Evolutionary conservation across 2,329 filamentous ascomycete genomes (phyloP).

Genomic region (Pyrenochaeta sp.): DNA sequence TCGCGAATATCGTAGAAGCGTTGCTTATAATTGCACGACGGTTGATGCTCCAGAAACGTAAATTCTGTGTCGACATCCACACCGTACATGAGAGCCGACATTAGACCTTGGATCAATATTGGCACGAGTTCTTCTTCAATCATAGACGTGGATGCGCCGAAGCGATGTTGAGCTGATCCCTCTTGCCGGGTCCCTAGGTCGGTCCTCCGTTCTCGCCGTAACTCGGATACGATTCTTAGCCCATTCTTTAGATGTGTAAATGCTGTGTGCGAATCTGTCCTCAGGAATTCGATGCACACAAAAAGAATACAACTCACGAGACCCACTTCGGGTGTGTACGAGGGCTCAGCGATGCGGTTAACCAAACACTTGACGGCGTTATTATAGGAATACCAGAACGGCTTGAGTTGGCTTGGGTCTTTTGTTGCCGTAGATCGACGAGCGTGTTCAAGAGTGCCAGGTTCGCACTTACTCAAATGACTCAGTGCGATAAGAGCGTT

Average conservation of each 20-base stretch:
- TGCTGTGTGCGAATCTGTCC: conserved; percentile 49
- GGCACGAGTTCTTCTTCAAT: conserved; percentile 22
- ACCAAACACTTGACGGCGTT: conserved; percentile 48
- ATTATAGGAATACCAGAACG: conserved; percentile 50
- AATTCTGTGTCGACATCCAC: conserved; percentile 11
- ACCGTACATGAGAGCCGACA: conserved; percentile 20
- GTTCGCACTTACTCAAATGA: conserved; percentile 35
- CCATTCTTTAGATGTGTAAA: conserved; percentile 54
- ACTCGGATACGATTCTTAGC: conserved; percentile 43
- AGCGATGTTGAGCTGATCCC: not conserved
- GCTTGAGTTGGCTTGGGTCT: conserved; percentile 9
- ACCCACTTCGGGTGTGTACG: conserved; percentile 40
- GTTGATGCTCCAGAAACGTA: conserved; percentile 1
- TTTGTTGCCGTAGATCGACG: not conserved
- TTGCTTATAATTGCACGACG: not conserved
- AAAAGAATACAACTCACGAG: conserved; percentile 55
- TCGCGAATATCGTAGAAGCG: conserved; percentile 12
- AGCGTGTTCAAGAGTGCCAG: conserved; percentile 8
- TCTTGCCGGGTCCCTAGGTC: not conserved
- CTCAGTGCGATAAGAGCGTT: conserved; percentile 54
- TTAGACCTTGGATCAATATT: conserved; percentile 22
- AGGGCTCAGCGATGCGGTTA: conserved; percentile 34
- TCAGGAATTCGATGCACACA: conserved; percentile 53
- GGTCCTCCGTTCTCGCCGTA: not conserved
- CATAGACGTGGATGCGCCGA: not conserved